Evolutionary conservation across 164 flowering plant species (phyloP), one percentile per base, ranked within the genome.

Genomic region (Brasenia schreberi): DNA sequence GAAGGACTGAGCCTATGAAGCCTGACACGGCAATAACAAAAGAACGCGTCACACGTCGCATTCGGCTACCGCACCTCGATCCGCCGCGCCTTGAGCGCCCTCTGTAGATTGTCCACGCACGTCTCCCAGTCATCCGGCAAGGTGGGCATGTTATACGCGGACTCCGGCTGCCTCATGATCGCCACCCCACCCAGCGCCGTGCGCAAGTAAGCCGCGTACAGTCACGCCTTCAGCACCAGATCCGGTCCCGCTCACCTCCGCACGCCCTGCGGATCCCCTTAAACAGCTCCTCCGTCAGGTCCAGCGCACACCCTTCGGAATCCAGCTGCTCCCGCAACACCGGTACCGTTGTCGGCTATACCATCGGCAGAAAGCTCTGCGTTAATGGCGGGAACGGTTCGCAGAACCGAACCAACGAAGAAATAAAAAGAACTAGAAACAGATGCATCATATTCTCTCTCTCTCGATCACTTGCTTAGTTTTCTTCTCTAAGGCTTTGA

Each of bases 121-220:
- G 88, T 86, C 75, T 90, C 90, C 39, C 96, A 88, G 70, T 93
- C 98, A 43, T 90, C 96, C 7, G 98, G 98, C 56, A 90, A 75
- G 42, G 84, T 58, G 0, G 98, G 97, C 77, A 88, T 59, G 66
- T 78, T 77, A 63, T 44, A 11, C 65, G 18, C 16, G 70, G 43
- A 0, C 79, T 59, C 71, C 18, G 66, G 67, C 59, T 66, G 53
- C 11, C 53, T 45, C 11, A 1, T 2, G 27, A 23, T 23, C 27
- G 27, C 67, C 10, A 76, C 74, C 53, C 77, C 18, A 61, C 70
- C 73, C 9, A 84, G 81, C 16, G 87, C 97, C 42, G 94, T 81
- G 61, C 67, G 63, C 0, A 97, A 82, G 79, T 90, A 85, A 23
- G 97, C 89, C 0, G 89, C 64, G 78, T 85, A 93, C 27, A 93